A percentile compares a stretch with the other conserved stretches of the same genome.
phyloP scores from a whole-genome alignment of 192 early-diverging fungal species.

The Backusella tarrabulga region DNA sequence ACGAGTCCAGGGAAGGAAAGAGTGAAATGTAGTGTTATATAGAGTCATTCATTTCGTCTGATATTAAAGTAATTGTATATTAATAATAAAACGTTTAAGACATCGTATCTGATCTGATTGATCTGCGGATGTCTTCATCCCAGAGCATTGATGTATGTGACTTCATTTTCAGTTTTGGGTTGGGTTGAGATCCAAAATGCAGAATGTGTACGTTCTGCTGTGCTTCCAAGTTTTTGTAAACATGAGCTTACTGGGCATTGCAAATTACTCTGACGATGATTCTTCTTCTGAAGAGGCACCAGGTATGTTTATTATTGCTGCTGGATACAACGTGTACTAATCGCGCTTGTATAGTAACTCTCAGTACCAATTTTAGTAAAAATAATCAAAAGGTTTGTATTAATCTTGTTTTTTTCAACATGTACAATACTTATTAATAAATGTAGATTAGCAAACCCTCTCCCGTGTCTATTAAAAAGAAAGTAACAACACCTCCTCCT shows the following conservation, averaged over 20 bases:
- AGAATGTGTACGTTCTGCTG: neutral
- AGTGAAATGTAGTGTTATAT: neutral
- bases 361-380: neutral
- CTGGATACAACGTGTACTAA: no score
- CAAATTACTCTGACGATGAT: slow-evolving; percentile 35
- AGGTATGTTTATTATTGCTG: neutral
- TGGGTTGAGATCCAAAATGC: neutral
- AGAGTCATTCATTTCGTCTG: neutral
- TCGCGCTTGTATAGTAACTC: neutral
- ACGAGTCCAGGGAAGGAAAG: neutral
- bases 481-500: neutral
- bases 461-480: neutral
- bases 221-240: neutral
- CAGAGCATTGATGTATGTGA: neutral
- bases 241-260: slow-evolving; percentile 15
- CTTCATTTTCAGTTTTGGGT: neutral
- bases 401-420: neutral
- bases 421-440: neutral
- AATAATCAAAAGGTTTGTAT: neutral
- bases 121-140: no score
- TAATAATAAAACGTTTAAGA: neutral
- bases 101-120: no score
- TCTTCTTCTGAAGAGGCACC: slow-evolving; percentile 19
- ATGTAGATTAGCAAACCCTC: slow-evolving; percentile 1
- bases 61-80: neutral